A percentile compares a stretch with the other conserved stretches of the same genome.
phyloP scores from a whole-genome alignment of 306 rosid species.

The Leucaena leucocephala region DNA sequence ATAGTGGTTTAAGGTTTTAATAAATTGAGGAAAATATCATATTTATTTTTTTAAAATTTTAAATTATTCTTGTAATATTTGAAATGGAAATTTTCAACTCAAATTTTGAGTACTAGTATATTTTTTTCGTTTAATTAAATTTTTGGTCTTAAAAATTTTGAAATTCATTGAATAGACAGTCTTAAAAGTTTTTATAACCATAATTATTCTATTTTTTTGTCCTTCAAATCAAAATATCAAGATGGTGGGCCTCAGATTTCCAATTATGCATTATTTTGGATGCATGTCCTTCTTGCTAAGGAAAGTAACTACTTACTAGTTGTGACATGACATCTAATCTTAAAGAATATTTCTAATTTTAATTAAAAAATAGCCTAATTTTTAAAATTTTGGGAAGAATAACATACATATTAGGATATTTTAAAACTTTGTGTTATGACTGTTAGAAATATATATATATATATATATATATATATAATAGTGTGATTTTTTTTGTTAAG shows the following conservation, averaged over 20 bases:
- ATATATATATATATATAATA: no score
- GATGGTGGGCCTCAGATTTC: neutral
- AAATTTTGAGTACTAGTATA: neutral
- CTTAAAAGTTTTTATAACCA: neutral
- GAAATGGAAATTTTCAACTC: neutral
- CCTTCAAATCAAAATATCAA: neutral
- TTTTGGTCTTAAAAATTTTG: neutral
- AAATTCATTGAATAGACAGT: neutral
- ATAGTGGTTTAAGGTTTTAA: neutral
- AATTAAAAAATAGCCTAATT: no score
- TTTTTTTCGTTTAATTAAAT: neutral
- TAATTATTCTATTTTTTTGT: neutral
- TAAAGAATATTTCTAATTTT: neutral
- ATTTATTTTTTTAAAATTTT: neutral
- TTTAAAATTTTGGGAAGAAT: no score
- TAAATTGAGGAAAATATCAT: neutral
- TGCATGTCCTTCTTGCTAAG: neutral
- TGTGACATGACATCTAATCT: neutral
- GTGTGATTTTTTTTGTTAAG: no score
- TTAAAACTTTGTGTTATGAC: no score
- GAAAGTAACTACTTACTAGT: neutral
- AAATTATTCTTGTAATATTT: neutral
- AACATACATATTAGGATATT: no score
- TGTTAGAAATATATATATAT: no score
- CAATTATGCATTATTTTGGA: neutral